These are phyloP conservation scores for Eimeria maxima DNA, from an alignment of 169 alveolate genomes.

Conservation along the genomic window DNA sequence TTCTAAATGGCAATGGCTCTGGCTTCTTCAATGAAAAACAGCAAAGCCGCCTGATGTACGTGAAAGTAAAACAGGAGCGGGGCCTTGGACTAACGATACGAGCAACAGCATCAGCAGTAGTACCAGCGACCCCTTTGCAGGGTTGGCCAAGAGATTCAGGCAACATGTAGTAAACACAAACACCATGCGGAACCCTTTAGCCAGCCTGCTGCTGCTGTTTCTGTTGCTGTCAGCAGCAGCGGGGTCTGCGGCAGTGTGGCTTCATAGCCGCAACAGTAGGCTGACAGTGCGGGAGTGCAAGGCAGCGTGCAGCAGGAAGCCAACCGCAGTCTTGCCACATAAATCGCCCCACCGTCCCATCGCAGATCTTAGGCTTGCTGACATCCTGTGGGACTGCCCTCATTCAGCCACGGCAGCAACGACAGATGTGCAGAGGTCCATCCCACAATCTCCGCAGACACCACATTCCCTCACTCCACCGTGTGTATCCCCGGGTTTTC, in stretches of 20 bases:
- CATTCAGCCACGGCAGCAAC: not conserved
- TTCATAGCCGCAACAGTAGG: not conserved
- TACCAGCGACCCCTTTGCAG: not conserved
- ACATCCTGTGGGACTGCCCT: not conserved
- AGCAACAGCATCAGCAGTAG: not conserved
- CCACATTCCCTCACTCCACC: not conserved
- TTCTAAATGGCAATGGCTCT: not conserved
- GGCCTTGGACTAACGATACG: not conserved
- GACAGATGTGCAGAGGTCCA: not conserved
- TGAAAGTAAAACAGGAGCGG: not conserved
- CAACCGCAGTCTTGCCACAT: not conserved
- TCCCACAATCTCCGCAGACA: not conserved
- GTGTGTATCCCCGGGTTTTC: not conserved
- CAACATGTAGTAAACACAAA: not conserved
- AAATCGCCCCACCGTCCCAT: no score
- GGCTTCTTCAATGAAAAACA: not conserved
- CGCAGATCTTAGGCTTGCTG: not conserved
- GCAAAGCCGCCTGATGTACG: not conserved
- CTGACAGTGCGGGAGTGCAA: not conserved
- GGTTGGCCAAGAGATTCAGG: not conserved
- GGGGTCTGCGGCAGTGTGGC: not conserved
- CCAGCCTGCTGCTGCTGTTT: not conserved
- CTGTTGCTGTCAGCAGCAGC: not conserved
- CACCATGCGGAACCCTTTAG: slow-evolving; percentile 22
- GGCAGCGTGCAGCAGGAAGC: not conserved